Evolutionary conservation across 192 early-diverging fungal species (phyloP).

Genomic region (Umbelopsis isabellina): DNA sequence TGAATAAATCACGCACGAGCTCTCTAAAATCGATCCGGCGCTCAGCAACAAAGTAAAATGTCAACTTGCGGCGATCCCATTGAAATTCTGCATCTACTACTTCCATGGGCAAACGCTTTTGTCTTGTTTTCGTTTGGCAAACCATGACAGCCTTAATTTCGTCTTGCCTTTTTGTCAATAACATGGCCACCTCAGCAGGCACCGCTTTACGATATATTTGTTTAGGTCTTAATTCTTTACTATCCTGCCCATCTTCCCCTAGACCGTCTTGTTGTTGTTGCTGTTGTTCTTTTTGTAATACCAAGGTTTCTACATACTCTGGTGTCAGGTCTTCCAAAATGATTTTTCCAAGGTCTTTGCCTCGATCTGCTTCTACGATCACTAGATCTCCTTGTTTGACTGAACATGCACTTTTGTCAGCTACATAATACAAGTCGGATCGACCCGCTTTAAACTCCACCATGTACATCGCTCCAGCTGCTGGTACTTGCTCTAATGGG

Average conservation of each 20-base stretch:
- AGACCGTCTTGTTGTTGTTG: conserved; percentile 36
- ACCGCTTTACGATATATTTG: conserved; percentile 85
- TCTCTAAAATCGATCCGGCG: conserved; percentile 95
- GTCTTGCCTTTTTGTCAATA: conserved; percentile 83
- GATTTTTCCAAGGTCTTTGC: conserved; percentile 86
- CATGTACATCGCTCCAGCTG: conserved; percentile 68
- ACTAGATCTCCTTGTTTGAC: conserved; percentile 76
- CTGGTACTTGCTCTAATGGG: conserved; percentile 48
- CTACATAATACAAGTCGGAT: conserved; percentile 78
- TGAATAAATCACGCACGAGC: conserved; percentile 94
- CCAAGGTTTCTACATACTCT: conserved; percentile 52
- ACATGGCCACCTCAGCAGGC: conserved; percentile 78
- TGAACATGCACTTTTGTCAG: conserved; percentile 47
- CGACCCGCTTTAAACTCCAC: conserved; percentile 90
- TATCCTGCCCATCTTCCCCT: neutral
- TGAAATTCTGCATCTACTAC: conserved; percentile 97
- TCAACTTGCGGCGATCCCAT: conserved; percentile 97
- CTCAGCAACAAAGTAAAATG: conserved; percentile 95
- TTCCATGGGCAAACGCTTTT: conserved; percentile 92
- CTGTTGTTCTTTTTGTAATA: conserved; percentile 33
- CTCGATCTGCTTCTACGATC: conserved; percentile 89
- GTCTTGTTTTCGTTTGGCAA: conserved; percentile 87
- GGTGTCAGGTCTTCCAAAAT: conserved; percentile 66
- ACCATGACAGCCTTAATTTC: conserved; percentile 87
- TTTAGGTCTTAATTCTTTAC: conserved; percentile 62